Evolutionary conservation across 768 basidiomycete genomes (phyloP), one percentile per base, ranked within the genome.

Genomic region (Kwoniella sp.): DNA sequence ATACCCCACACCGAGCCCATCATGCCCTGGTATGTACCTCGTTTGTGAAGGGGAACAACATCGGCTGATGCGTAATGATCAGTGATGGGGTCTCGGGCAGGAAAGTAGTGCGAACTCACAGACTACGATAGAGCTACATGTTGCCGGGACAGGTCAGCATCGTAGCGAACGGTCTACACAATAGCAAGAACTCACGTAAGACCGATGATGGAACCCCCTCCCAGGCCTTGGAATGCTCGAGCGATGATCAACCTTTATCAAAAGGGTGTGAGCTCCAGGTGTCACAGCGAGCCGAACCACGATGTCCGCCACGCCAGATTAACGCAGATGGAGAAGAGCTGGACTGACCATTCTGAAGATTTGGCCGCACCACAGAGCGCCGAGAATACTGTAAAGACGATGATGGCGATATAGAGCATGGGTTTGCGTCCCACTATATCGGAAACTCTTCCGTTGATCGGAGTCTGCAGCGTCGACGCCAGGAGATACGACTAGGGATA

Each of bases 21-120:
- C 14, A 51, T 58, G 15, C 55, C 88, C 33, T 82, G 81, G 60
- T 84, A 89, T 59, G 86, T 85, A 5, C 86, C 88, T 67, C 88
- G 85, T 57, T 88, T 83, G 76, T 83, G 78, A 33, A 92, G 73
- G 0, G 88, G 82, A 0, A 89, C 84, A 29, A 92, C 89, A 71
- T 92, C 89, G 34, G 59, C 62, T 63, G 26, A 32, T n/a, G 26
- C 14, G 27, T 29, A 12, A 44, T 6, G 17, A 43, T n/a, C 3
- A 22, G 19, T 23, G 10, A 14, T 23, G 25, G 44, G 34, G 7
- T 28, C 7, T 34, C n/a, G n/a, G n/a, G n/a, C n/a, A n/a, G n/a
- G n/a, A n/a, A n/a, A n/a, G 17, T n/a, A 29, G 7, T 32, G 5
- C 5, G 26, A 9, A 60, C 63, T 38, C 32, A 61, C 63, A 59